Evolutionary conservation across 768 basidiomycete species (phyloP).

Genomic region (Trametes cubensis): DNA sequence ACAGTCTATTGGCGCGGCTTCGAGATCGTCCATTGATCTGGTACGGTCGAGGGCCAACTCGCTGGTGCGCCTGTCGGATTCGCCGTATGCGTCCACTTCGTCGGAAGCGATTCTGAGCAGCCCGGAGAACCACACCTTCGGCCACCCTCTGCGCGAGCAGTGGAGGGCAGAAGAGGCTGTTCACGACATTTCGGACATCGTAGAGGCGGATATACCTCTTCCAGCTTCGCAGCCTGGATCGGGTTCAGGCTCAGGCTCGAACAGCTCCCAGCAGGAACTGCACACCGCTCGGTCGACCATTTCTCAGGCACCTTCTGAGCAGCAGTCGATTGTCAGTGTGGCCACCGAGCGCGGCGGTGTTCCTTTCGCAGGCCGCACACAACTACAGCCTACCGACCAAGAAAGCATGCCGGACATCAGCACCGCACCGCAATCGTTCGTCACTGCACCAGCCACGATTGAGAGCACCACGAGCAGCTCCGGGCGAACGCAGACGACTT

Average conservation of each 20-base stretch:
- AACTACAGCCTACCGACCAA: conserved; percentile 19
- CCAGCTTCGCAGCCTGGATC: conserved; percentile 17
- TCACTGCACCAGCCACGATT: conserved; percentile 65
- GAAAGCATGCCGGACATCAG: conserved; percentile 62
- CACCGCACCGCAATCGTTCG: conserved; percentile 68
- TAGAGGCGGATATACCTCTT: conserved; percentile 25
- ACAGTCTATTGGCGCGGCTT: conserved; percentile 63
- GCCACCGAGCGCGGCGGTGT: conserved; percentile 29
- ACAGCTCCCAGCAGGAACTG: conserved; percentile 16
- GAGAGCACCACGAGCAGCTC: conserved; percentile 58
- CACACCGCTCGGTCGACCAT: conserved; percentile 31
- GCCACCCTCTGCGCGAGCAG: conserved; percentile 52
- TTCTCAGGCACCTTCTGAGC: conserved; percentile 26
- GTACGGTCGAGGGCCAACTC: conserved; percentile 64
- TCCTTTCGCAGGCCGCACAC: conserved; percentile 31
- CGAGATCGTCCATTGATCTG: conserved; percentile 61
- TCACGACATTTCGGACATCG: conserved; percentile 25
- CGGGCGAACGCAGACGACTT: conserved; percentile 49
- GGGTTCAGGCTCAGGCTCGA: conserved; percentile 6
- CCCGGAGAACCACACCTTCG: conserved; percentile 77
- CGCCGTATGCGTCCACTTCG: conserved; percentile 37
- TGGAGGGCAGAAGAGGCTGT: conserved; percentile 34
- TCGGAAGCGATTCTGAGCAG: conserved; percentile 50
- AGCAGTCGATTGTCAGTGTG: conserved; percentile 21
- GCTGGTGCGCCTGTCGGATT: conserved; percentile 56